Base-by-base conservation (phyloP, 345 rosid species). In the Arabidopsis arenosa region DNA sequence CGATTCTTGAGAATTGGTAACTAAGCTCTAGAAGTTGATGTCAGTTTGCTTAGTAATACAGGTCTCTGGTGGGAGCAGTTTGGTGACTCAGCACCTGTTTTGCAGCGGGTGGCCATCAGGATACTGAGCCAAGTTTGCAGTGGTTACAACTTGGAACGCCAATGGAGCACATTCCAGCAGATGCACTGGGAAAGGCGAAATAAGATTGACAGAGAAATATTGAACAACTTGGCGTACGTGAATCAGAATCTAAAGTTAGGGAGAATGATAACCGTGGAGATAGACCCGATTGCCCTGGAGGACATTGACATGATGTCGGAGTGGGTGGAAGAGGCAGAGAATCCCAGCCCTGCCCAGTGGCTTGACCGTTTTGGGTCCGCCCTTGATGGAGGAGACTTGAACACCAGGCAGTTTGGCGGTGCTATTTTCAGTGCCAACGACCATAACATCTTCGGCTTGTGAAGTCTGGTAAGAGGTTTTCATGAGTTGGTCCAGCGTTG, bases 1-100 rank as follows among this genome's bases (percentile, higher is more conserved):
- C 15, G 58, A 48, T 21, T 51, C 23, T 67, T 23, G 49, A 23
- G 32, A 52, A 67, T 52, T 67, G 48, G 71, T 39, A 37, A 26
- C 36, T 37, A 23, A 67, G 51, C 49, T 23, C 10, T 26, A 9
- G 51, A 68, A 53, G 28, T 39, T 40, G 62, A 53, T 39, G 41
- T 68, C 40, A 26, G 64, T 57, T 52, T 44, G 66, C 35, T 57
- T 47, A 35, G 48, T 39, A 54, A 40, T 63, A 69, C 70, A 93
- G 98, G 98, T 71, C 83, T 93, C 3, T 93, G 96, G 98, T 93
- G 98, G 98, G 98, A 93, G 73, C 98, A 90, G 80, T 90, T 87
- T 43, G 94, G 98, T 9, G 98, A 90, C 73, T 84, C 94, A 53
- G 98, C 98, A 9, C 96, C 94, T 0, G 90, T 84, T 61, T 70